phyloP scores from a whole-genome alignment of 352 stramenopile genomes.

The Phytopythium delawarense region DNA sequence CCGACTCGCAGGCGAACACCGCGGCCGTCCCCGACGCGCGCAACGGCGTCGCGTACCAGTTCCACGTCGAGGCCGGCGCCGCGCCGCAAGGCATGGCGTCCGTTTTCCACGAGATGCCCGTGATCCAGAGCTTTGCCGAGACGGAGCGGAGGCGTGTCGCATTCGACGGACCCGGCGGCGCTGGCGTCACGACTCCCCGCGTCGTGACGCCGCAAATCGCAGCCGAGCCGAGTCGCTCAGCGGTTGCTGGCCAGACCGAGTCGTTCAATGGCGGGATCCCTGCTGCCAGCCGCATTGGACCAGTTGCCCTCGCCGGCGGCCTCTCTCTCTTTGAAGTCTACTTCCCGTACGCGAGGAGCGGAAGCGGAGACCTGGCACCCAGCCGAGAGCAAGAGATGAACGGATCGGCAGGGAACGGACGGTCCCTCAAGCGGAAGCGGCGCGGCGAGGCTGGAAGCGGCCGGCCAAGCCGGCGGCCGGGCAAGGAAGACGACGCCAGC shows the following conservation, averaged over 20 bases:
- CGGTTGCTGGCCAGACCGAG: constrained; percentile 11
- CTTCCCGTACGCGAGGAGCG: constrained; percentile 24
- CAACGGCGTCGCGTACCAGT: neutral
- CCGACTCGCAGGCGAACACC: constrained; percentile 11
- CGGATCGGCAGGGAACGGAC: constrained; percentile 1
- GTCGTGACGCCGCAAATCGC: neutral
- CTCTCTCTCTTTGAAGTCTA: constrained; percentile 62
- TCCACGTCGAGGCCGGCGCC: neutral
- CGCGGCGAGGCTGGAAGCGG: constrained; percentile 10
- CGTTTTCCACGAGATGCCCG: constrained; percentile 54
- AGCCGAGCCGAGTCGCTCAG: neutral
- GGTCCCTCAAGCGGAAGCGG: constrained; percentile 49
- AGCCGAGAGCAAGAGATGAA: constrained; percentile 3
- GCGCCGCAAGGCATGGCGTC: constrained; percentile 12
- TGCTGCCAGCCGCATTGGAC: constrained; percentile 8
- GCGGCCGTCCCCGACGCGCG: neutral
- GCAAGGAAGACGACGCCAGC: constrained; percentile 11
- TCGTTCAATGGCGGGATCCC: constrained; percentile 17
- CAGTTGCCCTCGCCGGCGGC: constrained; percentile 4
- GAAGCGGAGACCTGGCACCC: neutral
- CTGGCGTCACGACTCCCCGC: neutral
- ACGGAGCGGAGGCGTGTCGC: constrained; percentile 23
- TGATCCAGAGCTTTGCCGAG: constrained; percentile 63
- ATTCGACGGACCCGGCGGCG: neutral
- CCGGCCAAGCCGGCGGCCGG: constrained; percentile 4